Conservation (phyloP, 2,329 filamentous ascomycete genomes). For the Hymenoscyphus salicellus region DNA sequence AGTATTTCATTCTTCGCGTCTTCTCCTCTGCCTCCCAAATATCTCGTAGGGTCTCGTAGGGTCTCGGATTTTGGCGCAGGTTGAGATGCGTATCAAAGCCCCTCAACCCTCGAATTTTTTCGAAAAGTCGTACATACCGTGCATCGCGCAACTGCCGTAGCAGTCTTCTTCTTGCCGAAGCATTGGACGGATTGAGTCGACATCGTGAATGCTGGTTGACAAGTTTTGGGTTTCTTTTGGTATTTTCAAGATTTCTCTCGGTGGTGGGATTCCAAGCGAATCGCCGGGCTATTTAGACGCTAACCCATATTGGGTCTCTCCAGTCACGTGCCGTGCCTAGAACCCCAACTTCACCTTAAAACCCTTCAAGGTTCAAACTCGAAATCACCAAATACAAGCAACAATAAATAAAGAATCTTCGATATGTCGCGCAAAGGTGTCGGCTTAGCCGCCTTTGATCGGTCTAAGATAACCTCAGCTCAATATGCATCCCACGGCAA, state of each 20-base stretch:
- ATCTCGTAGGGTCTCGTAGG: not conserved
- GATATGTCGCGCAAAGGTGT: slow-evolving; percentile 75
- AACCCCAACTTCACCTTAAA: not conserved
- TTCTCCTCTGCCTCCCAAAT: not conserved
- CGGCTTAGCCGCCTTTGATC: slow-evolving; percentile 85
- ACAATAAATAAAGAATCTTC: not conserved
- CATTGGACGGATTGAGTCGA: slow-evolving; percentile 86
- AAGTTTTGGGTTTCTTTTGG: not conserved
- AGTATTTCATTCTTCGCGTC: slow-evolving; percentile 19
- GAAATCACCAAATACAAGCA: not conserved
- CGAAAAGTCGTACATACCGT: slow-evolving; percentile 53
- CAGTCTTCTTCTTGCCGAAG: slow-evolving; percentile 97
- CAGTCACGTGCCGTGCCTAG: slow-evolving; percentile 3
- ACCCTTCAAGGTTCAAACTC: not conserved
- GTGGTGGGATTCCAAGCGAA: slow-evolving; percentile 4
- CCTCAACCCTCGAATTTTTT: not conserved
- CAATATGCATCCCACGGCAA: slow-evolving; percentile 90
- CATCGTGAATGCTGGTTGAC: slow-evolving; percentile 26
- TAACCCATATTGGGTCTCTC: slow-evolving; percentile 5
- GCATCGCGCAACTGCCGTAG: slow-evolving; percentile 72
- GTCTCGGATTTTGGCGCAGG: not conserved
- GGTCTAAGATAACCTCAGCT: slow-evolving; percentile 76
- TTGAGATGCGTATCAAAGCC: not conserved
- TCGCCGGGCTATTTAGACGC: not conserved
- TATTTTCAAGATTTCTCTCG: not conserved